Percentiles rank a stretch among this genome's conserved stretches.
phyloP scores from a whole-genome alignment of 176 grass and related monocot species.

The Elymus sibiricus region DNA sequence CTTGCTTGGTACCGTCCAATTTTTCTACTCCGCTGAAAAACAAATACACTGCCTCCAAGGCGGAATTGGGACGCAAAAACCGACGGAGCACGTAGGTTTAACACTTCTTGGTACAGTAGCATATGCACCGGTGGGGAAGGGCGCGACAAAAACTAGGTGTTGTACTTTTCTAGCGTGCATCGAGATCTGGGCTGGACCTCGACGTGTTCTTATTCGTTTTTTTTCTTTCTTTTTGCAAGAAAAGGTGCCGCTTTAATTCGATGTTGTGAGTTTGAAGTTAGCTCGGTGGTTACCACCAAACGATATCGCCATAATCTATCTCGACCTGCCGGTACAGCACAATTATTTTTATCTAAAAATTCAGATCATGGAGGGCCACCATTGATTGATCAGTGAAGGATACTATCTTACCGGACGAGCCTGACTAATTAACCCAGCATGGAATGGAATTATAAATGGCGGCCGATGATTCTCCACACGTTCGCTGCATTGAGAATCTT shows the following conservation, averaged over 20 bases:
- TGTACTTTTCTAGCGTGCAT: background rate
- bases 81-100: background rate
- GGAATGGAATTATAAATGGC: background rate
- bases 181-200: background rate
- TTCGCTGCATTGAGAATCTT: background rate
- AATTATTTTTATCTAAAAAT: background rate
- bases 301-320: background rate
- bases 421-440: background rate
- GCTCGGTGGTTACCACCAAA: conserved; percentile 26
- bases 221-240: background rate
- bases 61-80: background rate
- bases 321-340: background rate
- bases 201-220: background rate
- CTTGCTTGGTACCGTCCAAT: background rate
- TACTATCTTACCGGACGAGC: background rate
- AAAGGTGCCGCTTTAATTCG: background rate
- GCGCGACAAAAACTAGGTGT: background rate
- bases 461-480: background rate
- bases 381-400: too few species aligned
- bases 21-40: background rate
- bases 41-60: background rate
- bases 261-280: background rate
- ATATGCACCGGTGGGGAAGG: background rate
- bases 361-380: background rate
- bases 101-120: background rate